phyloP scores from a whole-genome alignment of 2,329 filamentous ascomycete genomes.

The Chaetomium sp. region DNA sequence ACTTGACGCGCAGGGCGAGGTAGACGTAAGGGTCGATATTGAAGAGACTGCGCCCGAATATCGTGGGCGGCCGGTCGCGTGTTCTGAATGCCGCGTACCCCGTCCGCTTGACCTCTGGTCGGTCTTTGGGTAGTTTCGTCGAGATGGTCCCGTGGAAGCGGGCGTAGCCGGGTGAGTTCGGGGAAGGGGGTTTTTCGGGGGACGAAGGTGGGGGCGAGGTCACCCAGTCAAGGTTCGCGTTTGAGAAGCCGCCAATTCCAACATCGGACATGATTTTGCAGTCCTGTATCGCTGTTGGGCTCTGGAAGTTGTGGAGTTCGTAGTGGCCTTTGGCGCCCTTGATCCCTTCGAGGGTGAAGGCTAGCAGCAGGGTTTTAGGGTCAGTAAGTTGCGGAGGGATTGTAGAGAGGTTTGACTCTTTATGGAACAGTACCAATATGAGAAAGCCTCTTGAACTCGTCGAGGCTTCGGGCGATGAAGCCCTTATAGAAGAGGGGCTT shows the following conservation, averaged over 20 bases:
- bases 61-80: constrained; percentile 62
- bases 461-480: constrained; percentile 52
- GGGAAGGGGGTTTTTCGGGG: constrained; percentile 21
- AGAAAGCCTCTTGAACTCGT: constrained; percentile 53
- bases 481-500: constrained; percentile 38
- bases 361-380: constrained; percentile 34
- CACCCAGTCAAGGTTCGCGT: constrained; percentile 62
- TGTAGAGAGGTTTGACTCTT: background rate
- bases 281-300: constrained; percentile 38
- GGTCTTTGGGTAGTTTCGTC: constrained; percentile 69
- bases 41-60: constrained; percentile 85
- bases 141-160: constrained; percentile 87
- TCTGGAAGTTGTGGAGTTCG: constrained; percentile 58
- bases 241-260: constrained; percentile 81
- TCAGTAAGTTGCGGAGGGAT: constrained; percentile 3
- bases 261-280: constrained; percentile 80
- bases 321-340: constrained; percentile 58
- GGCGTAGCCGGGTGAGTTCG: constrained; percentile 50
- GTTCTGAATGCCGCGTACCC: constrained; percentile 93
- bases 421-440: constrained; percentile 42
- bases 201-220: constrained; percentile 21
- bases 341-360: constrained; percentile 62
- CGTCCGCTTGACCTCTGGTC: constrained; percentile 66
- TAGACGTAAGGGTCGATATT: constrained; percentile 85
- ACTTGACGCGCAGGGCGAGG: constrained; percentile 81